These are phyloP conservation scores for Immersiella caudata DNA, from an alignment of 495 filamentous ascomycete genomes.

Conservation along the genomic window DNA sequence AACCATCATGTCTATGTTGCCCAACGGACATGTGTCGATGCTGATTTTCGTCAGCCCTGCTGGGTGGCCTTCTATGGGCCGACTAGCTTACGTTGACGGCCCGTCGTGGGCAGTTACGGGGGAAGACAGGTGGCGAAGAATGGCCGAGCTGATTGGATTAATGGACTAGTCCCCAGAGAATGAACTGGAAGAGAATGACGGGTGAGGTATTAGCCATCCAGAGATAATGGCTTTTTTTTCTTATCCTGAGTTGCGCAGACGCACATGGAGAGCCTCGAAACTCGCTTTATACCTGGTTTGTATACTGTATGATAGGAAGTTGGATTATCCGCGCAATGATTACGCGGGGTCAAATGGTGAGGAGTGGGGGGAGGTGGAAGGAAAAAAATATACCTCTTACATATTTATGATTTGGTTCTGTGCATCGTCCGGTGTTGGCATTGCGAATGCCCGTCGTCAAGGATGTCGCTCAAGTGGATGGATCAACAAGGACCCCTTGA, in stretches of 20 bases:
- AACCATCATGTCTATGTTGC: not conserved
- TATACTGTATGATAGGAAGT: conserved; percentile 6
- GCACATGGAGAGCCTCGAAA: not conserved
- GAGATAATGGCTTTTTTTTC: not conserved
- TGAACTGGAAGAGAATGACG: not conserved
- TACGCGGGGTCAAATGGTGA: not conserved
- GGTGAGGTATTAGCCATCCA: not conserved
- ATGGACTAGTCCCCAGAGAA: not conserved
- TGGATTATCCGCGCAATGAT: not conserved
- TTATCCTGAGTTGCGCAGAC: not conserved
- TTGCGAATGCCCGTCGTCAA: too few relatives aligned
- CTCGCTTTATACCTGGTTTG: conserved; percentile 6
- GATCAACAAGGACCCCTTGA: too few relatives aligned
- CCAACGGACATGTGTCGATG: not conserved
- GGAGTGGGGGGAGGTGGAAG: not conserved
- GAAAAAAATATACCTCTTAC: not conserved
- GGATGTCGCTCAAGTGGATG: too few relatives aligned
- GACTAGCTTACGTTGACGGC: not conserved
- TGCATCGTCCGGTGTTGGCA: not conserved
- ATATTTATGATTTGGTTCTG: not conserved
- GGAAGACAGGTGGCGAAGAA: not conserved
- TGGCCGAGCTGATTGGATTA: not conserved
- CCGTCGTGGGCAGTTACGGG: not conserved
- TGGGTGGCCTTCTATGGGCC: not conserved
- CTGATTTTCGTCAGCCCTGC: not conserved